These are phyloP conservation scores for Gossypium thurberi DNA, from an alignment of 345 rosid genomes.

Conservation along the genomic window DNA sequence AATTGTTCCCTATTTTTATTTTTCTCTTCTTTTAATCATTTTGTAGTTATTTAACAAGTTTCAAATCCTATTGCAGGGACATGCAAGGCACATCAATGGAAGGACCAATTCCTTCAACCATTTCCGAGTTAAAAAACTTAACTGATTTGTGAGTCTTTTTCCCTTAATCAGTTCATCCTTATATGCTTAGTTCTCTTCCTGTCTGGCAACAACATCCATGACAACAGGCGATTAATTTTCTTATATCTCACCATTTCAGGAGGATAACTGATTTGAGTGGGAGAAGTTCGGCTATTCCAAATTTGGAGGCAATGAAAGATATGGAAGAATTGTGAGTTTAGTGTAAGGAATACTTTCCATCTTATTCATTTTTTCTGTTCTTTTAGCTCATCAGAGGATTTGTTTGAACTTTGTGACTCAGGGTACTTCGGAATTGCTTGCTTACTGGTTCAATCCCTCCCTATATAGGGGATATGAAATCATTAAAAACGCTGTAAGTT, in stretches of 20 bases:
- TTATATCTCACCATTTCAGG: conserved; percentile 27
- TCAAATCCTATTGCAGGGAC: conserved; percentile 36
- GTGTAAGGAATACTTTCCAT: background rate
- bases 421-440: conserved; percentile 60
- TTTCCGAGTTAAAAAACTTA: conserved; percentile 48
- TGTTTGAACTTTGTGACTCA: conserved; percentile 20
- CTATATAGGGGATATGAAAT: conserved; percentile 32
- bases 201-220: background rate
- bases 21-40: background rate
- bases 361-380: background rate
- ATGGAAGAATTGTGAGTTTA: conserved; percentile 44
- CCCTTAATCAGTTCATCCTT: background rate
- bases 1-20: background rate
- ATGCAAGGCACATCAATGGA: conserved; percentile 78
- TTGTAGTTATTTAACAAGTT: background rate
- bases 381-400: background rate
- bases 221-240: background rate
- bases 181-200: background rate
- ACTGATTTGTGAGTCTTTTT: conserved; percentile 44
- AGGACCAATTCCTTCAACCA: conserved; percentile 76
- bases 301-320: conserved; percentile 24
- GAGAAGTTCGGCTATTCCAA: conserved; percentile 42
- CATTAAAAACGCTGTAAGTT: conserved; percentile 48
- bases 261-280: conserved; percentile 65
- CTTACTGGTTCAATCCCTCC: conserved; percentile 45